Evolutionary conservation across 495 filamentous ascomycete species (phyloP).

Genomic region (Lasiosphaeria ovina): DNA sequence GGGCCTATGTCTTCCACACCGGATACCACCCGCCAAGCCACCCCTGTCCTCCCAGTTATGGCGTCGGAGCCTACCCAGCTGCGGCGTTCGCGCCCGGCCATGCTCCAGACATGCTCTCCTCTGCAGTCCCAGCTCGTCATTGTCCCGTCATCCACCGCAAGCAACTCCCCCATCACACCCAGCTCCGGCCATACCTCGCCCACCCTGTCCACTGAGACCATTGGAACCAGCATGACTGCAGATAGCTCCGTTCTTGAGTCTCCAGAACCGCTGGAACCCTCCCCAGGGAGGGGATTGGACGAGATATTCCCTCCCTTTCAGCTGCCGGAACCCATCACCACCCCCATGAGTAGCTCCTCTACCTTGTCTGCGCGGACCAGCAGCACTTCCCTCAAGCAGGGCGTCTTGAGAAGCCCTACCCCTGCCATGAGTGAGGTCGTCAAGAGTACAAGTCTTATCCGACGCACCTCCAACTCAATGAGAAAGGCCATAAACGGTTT

Average conservation of each 20-base stretch:
- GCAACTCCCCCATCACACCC: slow-evolving; percentile 43
- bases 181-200: slow-evolving; percentile 44
- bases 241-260: slow-evolving; percentile 43
- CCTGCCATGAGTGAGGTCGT: slow-evolving; percentile 40
- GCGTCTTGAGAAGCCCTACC: slow-evolving; percentile 25
- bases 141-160: slow-evolving; percentile 40
- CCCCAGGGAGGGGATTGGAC: slow-evolving; percentile 24
- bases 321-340: slow-evolving; percentile 42
- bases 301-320: slow-evolving; percentile 30
- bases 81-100: slow-evolving; percentile 38
- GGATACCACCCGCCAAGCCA: neutral
- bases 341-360: slow-evolving; percentile 1
- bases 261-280: slow-evolving; percentile 38
- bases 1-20: slow-evolving; percentile 8
- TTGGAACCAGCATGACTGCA: slow-evolving; percentile 34
- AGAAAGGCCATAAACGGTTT: slow-evolving; percentile 3
- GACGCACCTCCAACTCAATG: slow-evolving; percentile 44
- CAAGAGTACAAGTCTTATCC: slow-evolving; percentile 38
- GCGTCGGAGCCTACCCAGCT: slow-evolving; percentile 31
- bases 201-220: slow-evolving; percentile 38
- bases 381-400: slow-evolving; percentile 35
- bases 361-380: slow-evolving; percentile 38
- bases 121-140: slow-evolving; percentile 33
- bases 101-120: slow-evolving; percentile 39
- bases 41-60: slow-evolving; percentile 34